Percentiles rank a stretch among this genome's conserved stretches.
Evolutionary conservation across 192 early-diverging fungal species (phyloP).

Genomic region (Coemansia sp.): DNA sequence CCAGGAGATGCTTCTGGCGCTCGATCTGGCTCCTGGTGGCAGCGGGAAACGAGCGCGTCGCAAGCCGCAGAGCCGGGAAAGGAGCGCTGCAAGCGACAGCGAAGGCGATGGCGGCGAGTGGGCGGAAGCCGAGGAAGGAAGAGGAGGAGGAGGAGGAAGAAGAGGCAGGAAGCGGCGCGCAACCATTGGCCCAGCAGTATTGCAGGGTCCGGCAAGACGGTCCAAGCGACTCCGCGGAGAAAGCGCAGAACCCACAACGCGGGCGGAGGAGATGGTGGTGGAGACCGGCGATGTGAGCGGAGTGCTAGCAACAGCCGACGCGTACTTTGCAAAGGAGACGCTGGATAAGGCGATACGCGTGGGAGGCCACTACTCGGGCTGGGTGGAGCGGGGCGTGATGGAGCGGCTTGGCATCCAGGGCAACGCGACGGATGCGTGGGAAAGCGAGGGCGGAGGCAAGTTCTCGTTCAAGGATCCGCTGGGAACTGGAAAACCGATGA

Average conservation of each 20-base stretch:
- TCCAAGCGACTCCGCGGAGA: constrained; percentile 50
- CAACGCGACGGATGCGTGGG: constrained; percentile 68
- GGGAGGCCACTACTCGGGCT: constrained; percentile 65
- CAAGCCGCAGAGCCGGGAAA: constrained; percentile 8
- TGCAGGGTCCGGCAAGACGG: constrained; percentile 22
- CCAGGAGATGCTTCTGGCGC: constrained; percentile 58
- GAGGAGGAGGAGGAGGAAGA: neutral
- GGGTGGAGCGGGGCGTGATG: constrained; percentile 62
- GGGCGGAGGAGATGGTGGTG: constrained; percentile 30
- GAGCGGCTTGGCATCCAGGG: constrained; percentile 61
- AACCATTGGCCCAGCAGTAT: neutral
- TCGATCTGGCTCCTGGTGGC: constrained; percentile 34
- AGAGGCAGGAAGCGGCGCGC: constrained; percentile 8
- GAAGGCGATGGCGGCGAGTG: constrained; percentile 21
- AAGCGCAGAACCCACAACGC: constrained; percentile 33
- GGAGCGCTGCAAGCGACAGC: neutral
- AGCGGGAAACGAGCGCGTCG: constrained; percentile 2
- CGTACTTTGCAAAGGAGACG: constrained; percentile 57
- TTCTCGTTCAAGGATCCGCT: constrained; percentile 70
- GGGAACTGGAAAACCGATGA: constrained; percentile 53
- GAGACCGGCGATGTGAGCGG: constrained; percentile 37
- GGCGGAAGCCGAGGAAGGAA: constrained; percentile 6
- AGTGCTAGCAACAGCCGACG: constrained; percentile 54
- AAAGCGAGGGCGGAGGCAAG: constrained; percentile 72
- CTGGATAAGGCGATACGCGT: constrained; percentile 58